phyloP scores from a whole-genome alignment of 192 early-diverging fungal genomes.

The Entomortierella beljakovae region DNA sequence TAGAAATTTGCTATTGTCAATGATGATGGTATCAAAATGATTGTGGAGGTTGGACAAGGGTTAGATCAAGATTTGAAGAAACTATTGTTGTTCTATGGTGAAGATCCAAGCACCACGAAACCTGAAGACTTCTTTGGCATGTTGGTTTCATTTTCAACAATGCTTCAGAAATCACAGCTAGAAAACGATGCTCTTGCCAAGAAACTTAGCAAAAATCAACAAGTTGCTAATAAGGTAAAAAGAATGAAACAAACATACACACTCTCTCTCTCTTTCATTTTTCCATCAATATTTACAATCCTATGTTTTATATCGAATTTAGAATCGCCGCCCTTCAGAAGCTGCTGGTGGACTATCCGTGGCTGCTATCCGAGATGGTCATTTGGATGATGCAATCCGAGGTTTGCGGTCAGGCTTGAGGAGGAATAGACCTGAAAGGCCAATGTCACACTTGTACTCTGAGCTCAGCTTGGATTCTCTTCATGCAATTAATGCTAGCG shows the following conservation, averaged over 20 bases:
- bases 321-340: slow-evolving; percentile 34
- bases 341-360: slow-evolving; percentile 19
- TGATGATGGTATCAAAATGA: slow-evolving; percentile 57
- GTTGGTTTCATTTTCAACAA: slow-evolving; percentile 58
- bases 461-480: slow-evolving; percentile 49
- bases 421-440: slow-evolving; percentile 39
- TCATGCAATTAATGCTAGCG: slow-evolving; percentile 29
- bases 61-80: slow-evolving; percentile 60
- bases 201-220: slow-evolving; percentile 32
- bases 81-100: slow-evolving; percentile 64
- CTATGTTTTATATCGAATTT: background rate
- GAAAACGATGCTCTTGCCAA: slow-evolving; percentile 55
- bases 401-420: slow-evolving; percentile 47
- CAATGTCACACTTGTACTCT: slow-evolving; percentile 54
- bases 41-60: slow-evolving; percentile 50
- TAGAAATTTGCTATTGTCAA: slow-evolving; percentile 61
- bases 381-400: slow-evolving; percentile 56
- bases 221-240: slow-evolving; percentile 14
- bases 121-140: slow-evolving; percentile 69
- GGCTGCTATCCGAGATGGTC: slow-evolving; percentile 42
- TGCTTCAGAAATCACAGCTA: slow-evolving; percentile 54
- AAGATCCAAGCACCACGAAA: slow-evolving; percentile 60
- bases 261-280: background rate
- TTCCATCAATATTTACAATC: background rate
- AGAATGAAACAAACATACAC: slow-evolving; percentile 2